Evolutionary conservation across 2,329 filamentous ascomycete genomes (phyloP), one percentile per base, ranked within the genome.

Genomic region (Aspergillus intermedius): DNA sequence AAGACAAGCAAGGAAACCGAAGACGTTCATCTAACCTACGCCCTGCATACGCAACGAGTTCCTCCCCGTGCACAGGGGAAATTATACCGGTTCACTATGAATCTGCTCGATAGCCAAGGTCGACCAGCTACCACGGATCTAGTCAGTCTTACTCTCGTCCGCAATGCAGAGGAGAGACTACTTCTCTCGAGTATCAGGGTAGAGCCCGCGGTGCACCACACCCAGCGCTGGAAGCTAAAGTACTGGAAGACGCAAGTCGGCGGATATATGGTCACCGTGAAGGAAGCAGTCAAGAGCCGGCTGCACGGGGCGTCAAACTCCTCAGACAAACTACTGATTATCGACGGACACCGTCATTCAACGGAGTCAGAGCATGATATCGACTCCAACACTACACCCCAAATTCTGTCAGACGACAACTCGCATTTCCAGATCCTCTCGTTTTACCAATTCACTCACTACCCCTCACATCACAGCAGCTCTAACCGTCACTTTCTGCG

Each of bases 91-190:
- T 52, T 65, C 6, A 56, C 53, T 9, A 32, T 67, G 13, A 53
- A 55, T 13, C 45, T 66, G 0, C 48, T 61, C 25, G 58, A 64
- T 42, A 46, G 51, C 13, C 50, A 58, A n/a, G 60, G 62, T 23
- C 50, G 54, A 1, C 50, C 57, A 1, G 60, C 63, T 10, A 63
- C 59, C 10, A 54, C 59, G 2, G 52, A 65, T 34, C 52, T 59
- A 4, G 56, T 70, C 6, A 50, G 58, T 1, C 46, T 72, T 19
- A 57, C 63, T 34, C 49, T 70, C 2, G 49, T 64, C 3, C 50
- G 56, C 9, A 56, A 56, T 22, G 46, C 55, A 2, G 54, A 63
- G 12, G 59, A 58, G 2, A 55, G 54, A 9, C 52, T 62, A 3
- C 41, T 53, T 3, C 63, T 71, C 28, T 56, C 58, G 4, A 55